Conservation (phyloP, 202 grass and related monocot species). For the Schoenoplectus tabernaemontani region DNA sequence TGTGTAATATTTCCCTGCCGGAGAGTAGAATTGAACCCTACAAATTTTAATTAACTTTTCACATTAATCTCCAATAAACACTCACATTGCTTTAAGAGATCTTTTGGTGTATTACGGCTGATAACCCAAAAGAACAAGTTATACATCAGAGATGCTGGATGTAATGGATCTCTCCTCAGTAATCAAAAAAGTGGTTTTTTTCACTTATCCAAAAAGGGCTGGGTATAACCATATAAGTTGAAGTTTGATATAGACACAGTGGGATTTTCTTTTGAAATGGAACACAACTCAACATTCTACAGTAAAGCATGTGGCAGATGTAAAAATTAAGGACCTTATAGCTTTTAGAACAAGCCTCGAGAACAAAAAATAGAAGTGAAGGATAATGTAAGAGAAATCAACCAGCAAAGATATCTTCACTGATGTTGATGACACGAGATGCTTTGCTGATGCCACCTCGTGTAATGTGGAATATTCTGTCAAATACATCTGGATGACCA, state of each 20-base stretch:
- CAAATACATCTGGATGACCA: conserved; percentile 98
- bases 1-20: conserved; percentile 95
- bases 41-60: conserved; percentile 24
- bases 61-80: not conserved
- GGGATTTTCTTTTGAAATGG: not conserved
- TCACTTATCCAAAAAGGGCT: not conserved
- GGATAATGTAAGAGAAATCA: conserved; percentile 20
- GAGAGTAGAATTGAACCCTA: conserved; percentile 98
- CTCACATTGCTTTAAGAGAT: not conserved
- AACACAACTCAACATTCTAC: not conserved
- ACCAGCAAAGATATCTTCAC: conserved; percentile 98
- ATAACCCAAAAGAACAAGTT: not conserved
- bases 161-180: not conserved
- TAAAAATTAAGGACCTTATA: not conserved
- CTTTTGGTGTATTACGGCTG: not conserved
- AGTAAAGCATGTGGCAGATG: no score
- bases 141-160: not conserved
- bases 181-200: not conserved
- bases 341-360: not conserved
- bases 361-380: conserved; percentile 5
- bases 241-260: not conserved
- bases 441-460: conserved; percentile 97
- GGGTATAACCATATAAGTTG: not conserved
- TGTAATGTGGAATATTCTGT: conserved; percentile 98
- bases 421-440: conserved; percentile 95